phyloP scores from a whole-genome alignment of 2,329 filamentous ascomycete species.

The Tolypocladium paradoxum region DNA sequence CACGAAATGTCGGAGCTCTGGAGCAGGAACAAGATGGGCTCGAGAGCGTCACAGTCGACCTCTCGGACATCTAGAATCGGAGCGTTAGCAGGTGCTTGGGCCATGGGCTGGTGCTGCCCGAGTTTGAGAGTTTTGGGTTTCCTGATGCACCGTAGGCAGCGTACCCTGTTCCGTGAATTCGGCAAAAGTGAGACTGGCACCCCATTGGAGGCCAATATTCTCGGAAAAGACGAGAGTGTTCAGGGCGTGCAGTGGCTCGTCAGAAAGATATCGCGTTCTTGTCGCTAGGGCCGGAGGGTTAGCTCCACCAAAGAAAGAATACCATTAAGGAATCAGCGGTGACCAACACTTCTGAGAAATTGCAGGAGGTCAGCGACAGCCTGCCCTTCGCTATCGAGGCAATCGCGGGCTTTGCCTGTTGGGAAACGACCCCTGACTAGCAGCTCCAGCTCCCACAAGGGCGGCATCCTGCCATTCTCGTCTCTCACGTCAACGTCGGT shows the following conservation, averaged over 20 bases:
- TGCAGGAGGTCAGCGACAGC: slow-evolving; percentile 90
- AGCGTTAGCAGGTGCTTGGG: slow-evolving; percentile 3
- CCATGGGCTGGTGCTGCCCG: too few species aligned
- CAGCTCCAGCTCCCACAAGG: too few species aligned
- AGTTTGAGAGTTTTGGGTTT: too few species aligned
- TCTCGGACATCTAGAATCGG: slow-evolving; percentile 72
- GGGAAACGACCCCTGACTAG: too few species aligned
- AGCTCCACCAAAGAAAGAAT: slow-evolving; percentile 17
- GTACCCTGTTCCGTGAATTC: slow-evolving; percentile 97
- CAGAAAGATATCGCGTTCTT: slow-evolving; percentile 99
- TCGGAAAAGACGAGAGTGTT: slow-evolving; percentile 97
- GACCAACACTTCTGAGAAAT: slow-evolving; percentile 86
- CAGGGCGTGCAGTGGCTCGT: slow-evolving; percentile 83
- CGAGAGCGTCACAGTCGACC: slow-evolving; percentile 87
- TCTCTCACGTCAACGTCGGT: too few species aligned
- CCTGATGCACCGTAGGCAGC: too few species aligned
- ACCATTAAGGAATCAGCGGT: not conserved
- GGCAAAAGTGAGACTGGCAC: slow-evolving; percentile 94
- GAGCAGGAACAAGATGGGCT: slow-evolving; percentile 89
- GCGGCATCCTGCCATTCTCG: too few species aligned
- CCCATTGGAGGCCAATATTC: slow-evolving; percentile 95
- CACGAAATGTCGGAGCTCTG: slow-evolving; percentile 95
- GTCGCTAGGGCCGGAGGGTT: slow-evolving; percentile 59
- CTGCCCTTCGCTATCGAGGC: slow-evolving; percentile 87
- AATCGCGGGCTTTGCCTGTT: slow-evolving; percentile 70